phyloP scores from a whole-genome alignment of 2,329 filamentous ascomycete species.

The Pseudocercospora musae region DNA sequence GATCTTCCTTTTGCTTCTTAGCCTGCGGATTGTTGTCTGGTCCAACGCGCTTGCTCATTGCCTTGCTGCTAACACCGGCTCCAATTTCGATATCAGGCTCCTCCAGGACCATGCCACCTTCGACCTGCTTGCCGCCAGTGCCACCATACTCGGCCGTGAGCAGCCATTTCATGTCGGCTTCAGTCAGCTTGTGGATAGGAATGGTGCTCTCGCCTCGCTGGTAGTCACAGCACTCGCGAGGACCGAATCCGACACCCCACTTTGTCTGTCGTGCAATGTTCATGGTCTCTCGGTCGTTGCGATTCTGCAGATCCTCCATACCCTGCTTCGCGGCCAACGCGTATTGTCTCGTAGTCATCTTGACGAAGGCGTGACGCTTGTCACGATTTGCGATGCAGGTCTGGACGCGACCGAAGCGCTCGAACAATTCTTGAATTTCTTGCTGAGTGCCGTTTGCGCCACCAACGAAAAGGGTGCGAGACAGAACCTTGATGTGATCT shows the following conservation, averaged over 20 bases:
- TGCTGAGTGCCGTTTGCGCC: slow-evolving; percentile 77
- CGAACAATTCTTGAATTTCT: slow-evolving; percentile 78
- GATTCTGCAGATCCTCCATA: slow-evolving; percentile 89
- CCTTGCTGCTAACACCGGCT: slow-evolving; percentile 91
- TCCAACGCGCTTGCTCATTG: slow-evolving; percentile 38
- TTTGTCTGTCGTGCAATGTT: slow-evolving; percentile 70
- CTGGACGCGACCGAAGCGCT: slow-evolving; percentile 80
- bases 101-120: slow-evolving; percentile 82
- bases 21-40: slow-evolving; percentile 32
- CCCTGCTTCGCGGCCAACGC: slow-evolving; percentile 79
- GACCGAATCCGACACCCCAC: slow-evolving; percentile 97
- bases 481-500: slow-evolving; percentile 85
- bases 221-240: slow-evolving; percentile 96
- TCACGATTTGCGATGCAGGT: slow-evolving; percentile 98
- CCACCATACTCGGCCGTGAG: slow-evolving; percentile 89
- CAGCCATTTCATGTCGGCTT: slow-evolving; percentile 97
- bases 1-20: slow-evolving; percentile 24
- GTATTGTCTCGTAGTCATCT: slow-evolving; percentile 89
- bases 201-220: slow-evolving; percentile 87
- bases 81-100: slow-evolving; percentile 99
- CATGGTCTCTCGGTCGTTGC: slow-evolving; percentile 67
- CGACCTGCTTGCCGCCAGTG: slow-evolving; percentile 77
- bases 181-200: slow-evolving; percentile 86
- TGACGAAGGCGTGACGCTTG: slow-evolving; percentile 97
- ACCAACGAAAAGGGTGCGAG: slow-evolving; percentile 92